Conservation (phyloP, 345 rosid species). For the Salix dunnii region DNA sequence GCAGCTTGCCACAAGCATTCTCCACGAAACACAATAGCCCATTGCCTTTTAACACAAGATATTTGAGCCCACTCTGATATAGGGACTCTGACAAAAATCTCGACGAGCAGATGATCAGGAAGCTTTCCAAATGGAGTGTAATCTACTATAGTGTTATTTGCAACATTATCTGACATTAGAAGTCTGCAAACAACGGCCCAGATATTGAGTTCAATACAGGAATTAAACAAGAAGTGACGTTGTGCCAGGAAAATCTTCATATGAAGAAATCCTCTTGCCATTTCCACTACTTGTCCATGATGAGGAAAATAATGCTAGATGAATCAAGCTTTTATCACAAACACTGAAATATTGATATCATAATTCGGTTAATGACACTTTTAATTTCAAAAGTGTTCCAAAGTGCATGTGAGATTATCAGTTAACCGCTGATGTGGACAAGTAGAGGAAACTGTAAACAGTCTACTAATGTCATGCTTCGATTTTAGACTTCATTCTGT, state of each 20-base stretch:
- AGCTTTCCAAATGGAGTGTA: constrained; percentile 53
- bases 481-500: too few relatives aligned
- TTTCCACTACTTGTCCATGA: neutral
- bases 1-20: constrained; percentile 91
- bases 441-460: too few relatives aligned
- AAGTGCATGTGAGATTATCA: too few relatives aligned
- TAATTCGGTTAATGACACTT: too few relatives aligned
- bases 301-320: neutral
- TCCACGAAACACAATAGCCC: constrained; percentile 66
- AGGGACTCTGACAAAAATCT: constrained; percentile 72
- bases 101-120: constrained; percentile 73
- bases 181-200: constrained; percentile 33
- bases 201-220: neutral
- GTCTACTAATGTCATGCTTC: too few relatives aligned
- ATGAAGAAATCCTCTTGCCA: neutral
- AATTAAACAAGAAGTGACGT: neutral
- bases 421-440: too few relatives aligned
- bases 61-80: constrained; percentile 54
- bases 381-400: too few relatives aligned
- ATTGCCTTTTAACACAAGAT: constrained; percentile 65
- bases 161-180: constrained; percentile 44
- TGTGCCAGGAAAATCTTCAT: neutral
- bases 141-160: constrained; percentile 18
- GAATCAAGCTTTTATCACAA: neutral
- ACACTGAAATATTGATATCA: too few relatives aligned